phyloP scores from a whole-genome alignment of 768 basidiomycete species.

The Boletus tylopilopsis region DNA sequence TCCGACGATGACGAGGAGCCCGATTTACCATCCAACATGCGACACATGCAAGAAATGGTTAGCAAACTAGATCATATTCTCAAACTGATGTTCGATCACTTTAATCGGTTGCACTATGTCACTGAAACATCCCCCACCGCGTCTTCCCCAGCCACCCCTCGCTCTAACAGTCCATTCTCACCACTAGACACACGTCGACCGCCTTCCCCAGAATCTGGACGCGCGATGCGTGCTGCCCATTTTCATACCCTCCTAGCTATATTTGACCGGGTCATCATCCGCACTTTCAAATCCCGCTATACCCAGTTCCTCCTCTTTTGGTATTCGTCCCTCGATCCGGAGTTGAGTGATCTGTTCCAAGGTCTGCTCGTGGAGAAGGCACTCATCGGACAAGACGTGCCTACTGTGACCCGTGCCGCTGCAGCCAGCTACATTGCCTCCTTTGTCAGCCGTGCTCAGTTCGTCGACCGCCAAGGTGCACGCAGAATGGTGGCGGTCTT shows the following conservation, averaged over 20 bases:
- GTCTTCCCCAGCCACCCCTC: constrained; percentile 6
- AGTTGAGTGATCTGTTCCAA: constrained; percentile 90
- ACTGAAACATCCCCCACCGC: constrained; percentile 19
- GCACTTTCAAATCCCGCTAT: constrained; percentile 95
- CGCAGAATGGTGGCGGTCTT: constrained; percentile 75
- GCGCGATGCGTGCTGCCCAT: constrained; percentile 49
- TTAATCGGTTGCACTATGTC: constrained; percentile 47
- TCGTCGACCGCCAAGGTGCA: constrained; percentile 72
- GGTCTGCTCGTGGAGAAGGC: constrained; percentile 93
- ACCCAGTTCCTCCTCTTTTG: constrained; percentile 97
- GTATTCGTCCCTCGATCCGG: constrained; percentile 84
- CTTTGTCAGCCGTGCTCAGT: constrained; percentile 86
- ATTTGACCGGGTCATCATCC: constrained; percentile 90
- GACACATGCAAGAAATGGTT: constrained; percentile 81
- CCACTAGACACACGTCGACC: constrained; percentile 24
- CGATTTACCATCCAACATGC: constrained; percentile 47
- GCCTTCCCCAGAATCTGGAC: constrained; percentile 32
- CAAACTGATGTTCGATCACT: constrained; percentile 80
- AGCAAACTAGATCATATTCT: constrained; percentile 89
- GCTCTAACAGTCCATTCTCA: constrained; percentile 8
- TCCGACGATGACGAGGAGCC: constrained; percentile 40
- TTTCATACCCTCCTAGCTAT: constrained; percentile 89
- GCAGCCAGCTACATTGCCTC: constrained; percentile 92
- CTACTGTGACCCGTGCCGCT: constrained; percentile 81
- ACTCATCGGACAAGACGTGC: constrained; percentile 54